Conservation (phyloP, 73 alveolate species). For the Stentor roeselii region DNA sequence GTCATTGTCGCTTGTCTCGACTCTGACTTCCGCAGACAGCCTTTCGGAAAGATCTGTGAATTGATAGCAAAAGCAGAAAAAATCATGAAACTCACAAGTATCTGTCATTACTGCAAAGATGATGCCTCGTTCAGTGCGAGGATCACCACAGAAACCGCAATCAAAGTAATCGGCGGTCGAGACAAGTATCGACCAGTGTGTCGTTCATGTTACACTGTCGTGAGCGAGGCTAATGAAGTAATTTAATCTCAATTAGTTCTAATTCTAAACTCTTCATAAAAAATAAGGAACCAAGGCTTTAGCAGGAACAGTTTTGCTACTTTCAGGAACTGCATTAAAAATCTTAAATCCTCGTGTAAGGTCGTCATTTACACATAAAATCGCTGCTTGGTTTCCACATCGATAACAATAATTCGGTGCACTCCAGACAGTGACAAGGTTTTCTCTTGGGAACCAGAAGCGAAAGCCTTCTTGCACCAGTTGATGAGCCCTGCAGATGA, state of each 20-base stretch:
- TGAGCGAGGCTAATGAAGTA: too few relatives aligned
- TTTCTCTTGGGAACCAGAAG: slow-evolving; percentile 74
- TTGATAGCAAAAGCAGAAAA: slow-evolving; percentile 1
- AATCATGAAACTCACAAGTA: neutral
- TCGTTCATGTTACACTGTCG: neutral
- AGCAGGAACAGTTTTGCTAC: slow-evolving; percentile 32
- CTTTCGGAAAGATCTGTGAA: neutral
- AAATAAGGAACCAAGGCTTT: slow-evolving; percentile 42
- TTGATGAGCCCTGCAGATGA: slow-evolving; percentile 92
- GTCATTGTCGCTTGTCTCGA: neutral
- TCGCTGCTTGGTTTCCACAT: slow-evolving; percentile 90
- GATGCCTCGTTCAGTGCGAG: neutral
- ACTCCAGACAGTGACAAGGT: slow-evolving; percentile 93
- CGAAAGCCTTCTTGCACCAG: slow-evolving; percentile 91
- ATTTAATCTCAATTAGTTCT: too few relatives aligned
- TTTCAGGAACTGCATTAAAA: slow-evolving; percentile 47
- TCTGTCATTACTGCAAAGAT: neutral
- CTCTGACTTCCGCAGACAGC: neutral
- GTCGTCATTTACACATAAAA: slow-evolving; percentile 67
- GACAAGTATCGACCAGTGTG: neutral
- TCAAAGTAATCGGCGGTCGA: neutral
- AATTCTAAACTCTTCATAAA: too few relatives aligned
- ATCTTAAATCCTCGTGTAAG: slow-evolving; percentile 65
- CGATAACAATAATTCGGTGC: slow-evolving; percentile 96
- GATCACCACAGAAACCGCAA: neutral